phyloP scores from a whole-genome alignment of 768 basidiomycete genomes.

The Fomitopsis serialis region DNA sequence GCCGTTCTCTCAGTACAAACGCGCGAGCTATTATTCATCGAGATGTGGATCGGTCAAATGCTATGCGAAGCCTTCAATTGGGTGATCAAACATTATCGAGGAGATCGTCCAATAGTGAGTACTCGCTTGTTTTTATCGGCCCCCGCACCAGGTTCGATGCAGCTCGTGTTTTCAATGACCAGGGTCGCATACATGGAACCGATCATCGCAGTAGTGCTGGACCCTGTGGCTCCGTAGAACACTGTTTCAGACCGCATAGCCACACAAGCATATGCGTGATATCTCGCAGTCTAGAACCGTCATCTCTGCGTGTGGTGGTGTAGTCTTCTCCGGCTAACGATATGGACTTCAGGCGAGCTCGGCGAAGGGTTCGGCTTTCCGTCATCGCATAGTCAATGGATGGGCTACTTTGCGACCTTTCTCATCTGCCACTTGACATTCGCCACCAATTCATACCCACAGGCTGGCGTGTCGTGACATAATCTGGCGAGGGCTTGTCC shows the following conservation, averaged over 20 bases:
- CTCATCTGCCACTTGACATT: conserved; percentile 64
- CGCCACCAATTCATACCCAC: conserved; percentile 59
- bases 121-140: neutral
- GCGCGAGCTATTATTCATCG: conserved; percentile 72
- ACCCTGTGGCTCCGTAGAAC: no score
- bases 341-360: conserved; percentile 36
- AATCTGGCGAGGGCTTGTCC: conserved; percentile 42
- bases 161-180: neutral
- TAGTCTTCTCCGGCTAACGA: neutral
- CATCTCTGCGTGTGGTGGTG: no score
- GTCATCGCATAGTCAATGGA: conserved; percentile 85
- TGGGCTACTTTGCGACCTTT: conserved; percentile 84
- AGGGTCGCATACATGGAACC: neutral
- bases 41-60: conserved; percentile 82
- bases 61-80: conserved; percentile 67
- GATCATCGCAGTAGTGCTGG: no score
- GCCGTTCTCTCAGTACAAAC: conserved; percentile 69
- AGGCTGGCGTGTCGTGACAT: conserved; percentile 42
- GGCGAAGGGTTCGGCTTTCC: conserved; percentile 83
- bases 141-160: neutral
- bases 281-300: no score
- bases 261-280: no score
- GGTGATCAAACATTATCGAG: conserved; percentile 59
- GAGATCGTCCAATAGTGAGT: conserved; percentile 65
- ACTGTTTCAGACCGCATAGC: no score